Conservation (phyloP, 257 asterid genomes). For the Penstemon newberryi region DNA sequence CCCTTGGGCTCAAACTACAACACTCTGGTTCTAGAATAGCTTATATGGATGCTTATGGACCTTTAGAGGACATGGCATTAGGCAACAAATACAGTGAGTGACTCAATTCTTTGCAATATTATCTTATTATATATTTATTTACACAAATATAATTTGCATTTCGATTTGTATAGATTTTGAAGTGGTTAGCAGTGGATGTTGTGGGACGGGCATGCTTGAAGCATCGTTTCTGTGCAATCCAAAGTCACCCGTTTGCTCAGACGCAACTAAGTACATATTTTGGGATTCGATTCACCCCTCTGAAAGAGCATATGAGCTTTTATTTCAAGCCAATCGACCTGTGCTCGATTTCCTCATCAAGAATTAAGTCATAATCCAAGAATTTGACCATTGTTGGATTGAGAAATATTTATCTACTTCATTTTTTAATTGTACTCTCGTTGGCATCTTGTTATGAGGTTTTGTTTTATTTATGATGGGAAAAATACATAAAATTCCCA, state of each 20-base stretch:
- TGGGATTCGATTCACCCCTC: constrained; percentile 84
- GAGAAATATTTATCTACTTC: neutral
- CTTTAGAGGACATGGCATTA: constrained; percentile 45
- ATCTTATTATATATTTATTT: neutral
- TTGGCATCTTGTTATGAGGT: too few species aligned
- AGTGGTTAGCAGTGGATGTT: constrained; percentile 59
- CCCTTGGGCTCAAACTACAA: constrained; percentile 21
- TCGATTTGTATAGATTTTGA: constrained; percentile 50
- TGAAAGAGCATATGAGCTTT: constrained; percentile 42
- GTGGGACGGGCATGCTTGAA: constrained; percentile 78
- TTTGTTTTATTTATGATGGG: neutral
- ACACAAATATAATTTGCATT: neutral
- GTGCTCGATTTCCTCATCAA: constrained; percentile 40
- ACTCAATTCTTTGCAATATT: neutral
- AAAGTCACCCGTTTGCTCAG: constrained; percentile 42
- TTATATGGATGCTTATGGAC: constrained; percentile 45
- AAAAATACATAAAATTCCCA: neutral
- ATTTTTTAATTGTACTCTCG: too few species aligned
- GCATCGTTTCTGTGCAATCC: constrained; percentile 55
- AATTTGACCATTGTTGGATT: neutral
- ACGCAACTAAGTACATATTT: constrained; percentile 55
- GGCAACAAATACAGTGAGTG: constrained; percentile 48
- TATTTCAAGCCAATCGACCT: constrained; percentile 42
- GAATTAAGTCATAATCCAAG: constrained; percentile 11
- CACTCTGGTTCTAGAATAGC: constrained; percentile 39